phyloP scores from a whole-genome alignment of 2,329 filamentous ascomycete species.

The Xylaria sp. region DNA sequence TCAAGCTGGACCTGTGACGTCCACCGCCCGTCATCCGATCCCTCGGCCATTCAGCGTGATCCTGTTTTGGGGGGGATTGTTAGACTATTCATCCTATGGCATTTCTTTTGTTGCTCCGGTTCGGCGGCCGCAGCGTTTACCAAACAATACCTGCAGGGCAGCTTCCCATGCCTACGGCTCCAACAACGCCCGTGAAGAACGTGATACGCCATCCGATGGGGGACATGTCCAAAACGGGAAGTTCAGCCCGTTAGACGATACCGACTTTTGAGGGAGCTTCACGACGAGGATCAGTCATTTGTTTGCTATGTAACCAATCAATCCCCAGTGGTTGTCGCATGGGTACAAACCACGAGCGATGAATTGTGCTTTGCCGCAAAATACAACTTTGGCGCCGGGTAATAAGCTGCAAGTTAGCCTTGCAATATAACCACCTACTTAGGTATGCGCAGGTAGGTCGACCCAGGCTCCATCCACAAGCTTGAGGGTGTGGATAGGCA shows the following conservation, averaged over 20 bases:
- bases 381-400: conserved; percentile 13
- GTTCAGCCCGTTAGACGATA: conserved; percentile 30
- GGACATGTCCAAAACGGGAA: conserved; percentile 31
- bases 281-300: conserved; percentile 11
- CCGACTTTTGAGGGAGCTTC: conserved; percentile 15
- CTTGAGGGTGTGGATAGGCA: too few relatives aligned
- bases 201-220: conserved; percentile 26
- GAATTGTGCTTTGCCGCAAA: background rate
- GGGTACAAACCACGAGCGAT: background rate
- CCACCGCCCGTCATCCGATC: background rate
- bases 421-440: background rate
- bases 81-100: background rate
- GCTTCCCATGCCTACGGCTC: conserved; percentile 19
- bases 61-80: background rate
- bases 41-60: background rate
- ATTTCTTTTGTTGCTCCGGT: background rate
- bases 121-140: background rate
- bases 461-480: background rate
- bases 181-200: conserved; percentile 11
- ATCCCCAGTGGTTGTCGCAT: background rate
- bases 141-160: conserved; percentile 13
- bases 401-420: background rate
- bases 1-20: background rate
- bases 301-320: background rate
- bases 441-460: background rate